Conservation (phyloP, 2,329 filamentous ascomycete species). For the Phialemonium atrogriseum region DNA sequence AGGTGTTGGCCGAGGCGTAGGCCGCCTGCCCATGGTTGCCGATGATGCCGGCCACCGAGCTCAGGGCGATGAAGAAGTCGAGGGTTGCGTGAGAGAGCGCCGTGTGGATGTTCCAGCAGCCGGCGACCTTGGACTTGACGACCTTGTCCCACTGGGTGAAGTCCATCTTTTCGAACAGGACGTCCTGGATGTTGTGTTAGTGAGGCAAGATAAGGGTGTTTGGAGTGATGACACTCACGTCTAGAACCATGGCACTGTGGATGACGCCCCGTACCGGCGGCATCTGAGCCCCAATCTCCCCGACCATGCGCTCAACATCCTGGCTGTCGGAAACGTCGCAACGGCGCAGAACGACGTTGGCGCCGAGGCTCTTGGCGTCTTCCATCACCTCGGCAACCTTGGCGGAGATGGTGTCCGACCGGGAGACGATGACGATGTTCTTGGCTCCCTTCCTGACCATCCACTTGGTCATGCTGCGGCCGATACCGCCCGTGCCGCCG, state of each 20-base stretch:
- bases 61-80: slow-evolving; percentile 11
- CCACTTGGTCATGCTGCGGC: slow-evolving; percentile 13
- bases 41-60: slow-evolving; percentile 32
- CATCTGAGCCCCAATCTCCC: background rate
- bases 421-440: slow-evolving; percentile 10
- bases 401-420: background rate
- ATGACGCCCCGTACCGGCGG: slow-evolving; percentile 1
- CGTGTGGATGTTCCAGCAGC: slow-evolving; percentile 7
- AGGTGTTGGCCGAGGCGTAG: slow-evolving; percentile 27
- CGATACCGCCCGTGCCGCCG: slow-evolving; percentile 16
- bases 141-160: slow-evolving; percentile 5
- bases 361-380: background rate
- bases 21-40: slow-evolving; percentile 17
- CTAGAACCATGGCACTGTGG: slow-evolving; percentile 1
- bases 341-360: background rate
- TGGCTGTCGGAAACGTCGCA: background rate
- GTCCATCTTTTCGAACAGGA: slow-evolving; percentile 8
- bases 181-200: slow-evolving; percentile 6
- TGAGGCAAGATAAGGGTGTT: background rate
- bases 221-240: background rate
- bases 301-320: background rate
- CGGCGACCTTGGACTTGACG: slow-evolving; percentile 8
- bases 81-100: background rate
- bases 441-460: slow-evolving; percentile 12
- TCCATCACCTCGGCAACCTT: background rate